Percentiles rank a stretch among this genome's conserved stretches.
These are phyloP conservation scores for Golovinomyces cichoracearum DNA, from an alignment of 2,329 filamentous ascomycete species.

Conservation along the genomic window DNA sequence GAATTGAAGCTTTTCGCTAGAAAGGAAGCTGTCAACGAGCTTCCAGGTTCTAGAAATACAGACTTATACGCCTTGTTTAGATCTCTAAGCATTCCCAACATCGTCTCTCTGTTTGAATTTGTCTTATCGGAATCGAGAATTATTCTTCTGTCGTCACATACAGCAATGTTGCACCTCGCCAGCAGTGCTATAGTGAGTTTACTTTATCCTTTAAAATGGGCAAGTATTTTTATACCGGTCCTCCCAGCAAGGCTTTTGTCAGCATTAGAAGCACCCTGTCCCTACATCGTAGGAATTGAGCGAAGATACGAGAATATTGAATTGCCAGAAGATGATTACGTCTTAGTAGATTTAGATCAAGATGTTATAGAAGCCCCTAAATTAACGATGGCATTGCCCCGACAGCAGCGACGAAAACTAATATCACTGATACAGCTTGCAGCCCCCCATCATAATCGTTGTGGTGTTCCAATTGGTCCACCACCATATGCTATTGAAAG, in stretches of 20 bases:
- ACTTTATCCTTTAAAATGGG: slow-evolving; percentile 77
- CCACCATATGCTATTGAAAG: slow-evolving; percentile 83
- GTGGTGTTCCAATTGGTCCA: slow-evolving; percentile 63
- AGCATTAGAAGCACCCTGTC: slow-evolving; percentile 78
- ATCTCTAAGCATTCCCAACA: slow-evolving; percentile 69
- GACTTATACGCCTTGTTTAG: slow-evolving; percentile 87
- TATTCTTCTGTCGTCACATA: slow-evolving; percentile 85
- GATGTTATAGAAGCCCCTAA: slow-evolving; percentile 69
- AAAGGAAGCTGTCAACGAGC: slow-evolving; percentile 76
- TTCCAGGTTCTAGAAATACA: slow-evolving; percentile 71
- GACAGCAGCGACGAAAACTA: slow-evolving; percentile 74
- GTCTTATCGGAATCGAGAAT: slow-evolving; percentile 81
- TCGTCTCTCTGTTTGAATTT: slow-evolving; percentile 80
- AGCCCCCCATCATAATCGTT: slow-evolving; percentile 69
- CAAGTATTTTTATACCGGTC: slow-evolving; percentile 79
- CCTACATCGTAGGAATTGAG: slow-evolving; percentile 92
- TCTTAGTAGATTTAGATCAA: slow-evolving; percentile 77
- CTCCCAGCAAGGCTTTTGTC: slow-evolving; percentile 69
- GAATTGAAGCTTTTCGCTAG: slow-evolving; percentile 79
- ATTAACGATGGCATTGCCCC: slow-evolving; percentile 52
- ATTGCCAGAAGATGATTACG: slow-evolving; percentile 83
- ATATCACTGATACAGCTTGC: slow-evolving; percentile 67
- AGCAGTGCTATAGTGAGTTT: slow-evolving; percentile 67
- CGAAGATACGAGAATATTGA: slow-evolving; percentile 65
- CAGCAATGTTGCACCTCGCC: slow-evolving; percentile 82